Evolutionary conservation across 2,329 filamentous ascomycete species (phyloP).

Genomic region (Colletotrichum abscissum): DNA sequence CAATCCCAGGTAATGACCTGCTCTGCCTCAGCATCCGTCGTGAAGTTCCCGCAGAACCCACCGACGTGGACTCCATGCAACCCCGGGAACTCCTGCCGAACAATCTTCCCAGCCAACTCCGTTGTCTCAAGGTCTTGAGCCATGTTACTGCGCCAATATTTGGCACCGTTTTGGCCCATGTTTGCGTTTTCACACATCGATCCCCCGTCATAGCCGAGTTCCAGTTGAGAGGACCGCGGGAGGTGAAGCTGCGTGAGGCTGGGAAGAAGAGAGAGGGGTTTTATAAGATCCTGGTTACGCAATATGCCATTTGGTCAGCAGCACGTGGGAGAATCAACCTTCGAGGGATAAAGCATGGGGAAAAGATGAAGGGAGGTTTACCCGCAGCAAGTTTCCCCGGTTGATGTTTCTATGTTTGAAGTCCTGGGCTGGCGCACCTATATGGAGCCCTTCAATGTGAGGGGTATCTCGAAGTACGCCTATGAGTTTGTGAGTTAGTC

Average conservation of each 20-base stretch:
- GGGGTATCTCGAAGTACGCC: neutral
- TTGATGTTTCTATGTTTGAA: no score
- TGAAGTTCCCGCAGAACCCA: neutral
- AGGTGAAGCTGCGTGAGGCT: conserved; percentile 2
- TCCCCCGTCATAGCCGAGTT: neutral
- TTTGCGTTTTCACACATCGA: neutral
- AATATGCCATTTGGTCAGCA: neutral
- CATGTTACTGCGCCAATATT: neutral
- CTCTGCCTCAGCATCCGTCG: neutral
- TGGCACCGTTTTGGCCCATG: neutral
- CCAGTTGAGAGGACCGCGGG: neutral
- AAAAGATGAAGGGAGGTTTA: neutral
- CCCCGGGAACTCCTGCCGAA: neutral
- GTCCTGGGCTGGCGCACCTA: neutral
- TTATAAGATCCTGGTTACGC: neutral
- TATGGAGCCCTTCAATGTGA: neutral
- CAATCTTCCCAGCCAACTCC: neutral
- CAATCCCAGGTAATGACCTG: neutral
- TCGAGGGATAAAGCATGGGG: neutral
- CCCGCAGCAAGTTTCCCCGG: neutral
- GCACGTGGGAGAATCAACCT: neutral
- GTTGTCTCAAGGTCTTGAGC: neutral
- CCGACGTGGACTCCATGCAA: neutral
- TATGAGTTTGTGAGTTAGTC: neutral
- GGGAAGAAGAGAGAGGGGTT: neutral